Evolutionary conservation across 345 rosid species (phyloP).

Genomic region (Anastatica hierochuntica): DNA sequence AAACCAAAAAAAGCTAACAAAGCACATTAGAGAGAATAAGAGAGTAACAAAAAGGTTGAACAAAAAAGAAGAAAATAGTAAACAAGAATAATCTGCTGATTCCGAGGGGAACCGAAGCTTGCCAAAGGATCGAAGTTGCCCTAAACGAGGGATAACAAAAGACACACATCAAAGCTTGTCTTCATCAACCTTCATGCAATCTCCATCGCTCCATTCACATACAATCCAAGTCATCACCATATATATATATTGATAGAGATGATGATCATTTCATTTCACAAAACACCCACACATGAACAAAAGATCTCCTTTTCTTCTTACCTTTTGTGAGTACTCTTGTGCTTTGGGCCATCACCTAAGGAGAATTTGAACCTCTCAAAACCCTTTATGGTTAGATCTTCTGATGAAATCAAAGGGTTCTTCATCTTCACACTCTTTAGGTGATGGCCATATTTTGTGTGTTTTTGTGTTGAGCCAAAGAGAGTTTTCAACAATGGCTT

Average conservation of each 20-base stretch:
- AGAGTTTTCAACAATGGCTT: slow-evolving; percentile 20
- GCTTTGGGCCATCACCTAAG: slow-evolving; percentile 21
- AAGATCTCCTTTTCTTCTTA: slow-evolving; percentile 7
- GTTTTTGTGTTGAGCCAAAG: slow-evolving; percentile 25
- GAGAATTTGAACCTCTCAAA: slow-evolving; percentile 3
- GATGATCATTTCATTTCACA: slow-evolving; percentile 15
- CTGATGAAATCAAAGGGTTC: neutral
- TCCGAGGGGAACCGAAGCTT: slow-evolving; percentile 39
- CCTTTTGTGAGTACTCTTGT: slow-evolving; percentile 16
- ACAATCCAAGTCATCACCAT: slow-evolving; percentile 7
- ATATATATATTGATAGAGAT: neutral
- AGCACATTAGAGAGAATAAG: no score
- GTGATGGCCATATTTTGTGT: slow-evolving; percentile 23
- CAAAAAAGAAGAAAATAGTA: no score
- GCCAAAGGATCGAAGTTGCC: slow-evolving; percentile 39
- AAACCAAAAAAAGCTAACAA: no score
- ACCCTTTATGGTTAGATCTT: slow-evolving; percentile 20
- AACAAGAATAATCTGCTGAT: slow-evolving; percentile 27
- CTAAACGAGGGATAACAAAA: slow-evolving; percentile 17
- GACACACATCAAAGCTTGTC: slow-evolving; percentile 18
- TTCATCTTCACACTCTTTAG: slow-evolving; percentile 14
- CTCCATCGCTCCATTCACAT: slow-evolving; percentile 33
- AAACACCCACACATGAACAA: slow-evolving; percentile 10
- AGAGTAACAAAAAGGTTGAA: no score
- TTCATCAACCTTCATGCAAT: slow-evolving; percentile 32